Base-by-base conservation (phyloP, 192 early-diverging fungal genomes). In the Podila epigama region DNA sequence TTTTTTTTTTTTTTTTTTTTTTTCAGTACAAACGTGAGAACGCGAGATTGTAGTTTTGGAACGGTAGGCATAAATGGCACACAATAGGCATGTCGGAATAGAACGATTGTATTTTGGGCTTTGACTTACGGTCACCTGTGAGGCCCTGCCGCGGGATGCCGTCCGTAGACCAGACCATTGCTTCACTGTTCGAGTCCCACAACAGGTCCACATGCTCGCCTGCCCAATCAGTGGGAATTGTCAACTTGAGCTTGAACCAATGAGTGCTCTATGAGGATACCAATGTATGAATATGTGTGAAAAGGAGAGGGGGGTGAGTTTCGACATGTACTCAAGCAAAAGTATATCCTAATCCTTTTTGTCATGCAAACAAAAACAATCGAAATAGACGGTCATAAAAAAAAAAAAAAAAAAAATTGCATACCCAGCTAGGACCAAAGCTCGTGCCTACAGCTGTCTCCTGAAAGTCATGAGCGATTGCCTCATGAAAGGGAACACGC, bases 101-200 rank as follows among this genome's bases (percentile, higher is more conserved):
- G n/a, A n/a, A n/a, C n/a, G n/a, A n/a, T n/a, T n/a, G 10, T 9
- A 0, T 48, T 48, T 25, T 48, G 44, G n/a, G 11, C 20, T 64
- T 57, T 41, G 2, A 62, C 75, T 52, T 77, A 91, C 90, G 75
- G 86, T 90, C 93, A 25, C 97, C 95, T 0, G 97, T 97, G 51
- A 99, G 79, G 7, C 97, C 98, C 77, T 93, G 92, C 25, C 97
- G 80, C 1, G 94, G 90, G 52, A 89, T 69, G 2, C 98, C 96
- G 8, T 91, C 85, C 16, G 67, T 83, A 4, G 93, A 89, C 93
- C 94, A 99, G n/a, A 99, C 79, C 82, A 98, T 81, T 18, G 85
- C 95, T 79, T 99, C 97, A 70, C 89, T 95, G 62, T 82, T 80
- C 11, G 96, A 86, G 73, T 99, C 92, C 83, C 95, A 99, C 20